phyloP scores from a whole-genome alignment of 768 basidiomycete genomes.

The Rhizopogon vinicolor region DNA sequence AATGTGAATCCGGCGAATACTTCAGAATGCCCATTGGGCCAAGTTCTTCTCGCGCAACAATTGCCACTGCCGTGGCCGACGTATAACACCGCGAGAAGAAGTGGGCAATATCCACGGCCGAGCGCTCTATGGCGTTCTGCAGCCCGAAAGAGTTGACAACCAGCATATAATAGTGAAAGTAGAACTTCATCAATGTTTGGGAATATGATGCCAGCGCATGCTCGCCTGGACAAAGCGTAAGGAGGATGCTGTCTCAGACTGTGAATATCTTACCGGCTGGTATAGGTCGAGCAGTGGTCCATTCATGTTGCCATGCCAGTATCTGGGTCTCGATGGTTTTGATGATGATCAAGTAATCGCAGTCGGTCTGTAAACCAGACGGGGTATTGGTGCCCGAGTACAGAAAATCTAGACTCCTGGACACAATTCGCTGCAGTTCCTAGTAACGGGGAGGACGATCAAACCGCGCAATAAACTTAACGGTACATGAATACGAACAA shows the following conservation, averaged over 20 bases:
- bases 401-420: slow-evolving; percentile 83
- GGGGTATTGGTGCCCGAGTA: slow-evolving; percentile 78
- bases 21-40: slow-evolving; percentile 72
- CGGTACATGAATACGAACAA: slow-evolving; percentile 42
- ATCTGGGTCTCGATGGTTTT: slow-evolving; percentile 83
- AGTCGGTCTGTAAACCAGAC: slow-evolving; percentile 79
- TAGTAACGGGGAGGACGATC: slow-evolving; percentile 24
- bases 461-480: neutral
- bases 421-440: slow-evolving; percentile 87
- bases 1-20: slow-evolving; percentile 88
- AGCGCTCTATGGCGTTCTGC: slow-evolving; percentile 88
- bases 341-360: slow-evolving; percentile 82
- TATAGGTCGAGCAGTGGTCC: slow-evolving; percentile 20
- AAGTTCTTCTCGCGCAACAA: slow-evolving; percentile 72
- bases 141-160: slow-evolving; percentile 95
- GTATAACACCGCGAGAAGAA: slow-evolving; percentile 80
- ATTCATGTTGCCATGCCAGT: slow-evolving; percentile 55
- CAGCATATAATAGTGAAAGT: slow-evolving; percentile 80
- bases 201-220: slow-evolving; percentile 22
- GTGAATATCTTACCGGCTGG: slow-evolving; percentile 11
- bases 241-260: neutral
- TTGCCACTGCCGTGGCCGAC: slow-evolving; percentile 65
- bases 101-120: slow-evolving; percentile 68
- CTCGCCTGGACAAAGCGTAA: slow-evolving; percentile 15
- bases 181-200: slow-evolving; percentile 51